Base-by-base conservation (phyloP, 2,329 filamentous ascomycete species). In the Hypoxylon sp. region DNA sequence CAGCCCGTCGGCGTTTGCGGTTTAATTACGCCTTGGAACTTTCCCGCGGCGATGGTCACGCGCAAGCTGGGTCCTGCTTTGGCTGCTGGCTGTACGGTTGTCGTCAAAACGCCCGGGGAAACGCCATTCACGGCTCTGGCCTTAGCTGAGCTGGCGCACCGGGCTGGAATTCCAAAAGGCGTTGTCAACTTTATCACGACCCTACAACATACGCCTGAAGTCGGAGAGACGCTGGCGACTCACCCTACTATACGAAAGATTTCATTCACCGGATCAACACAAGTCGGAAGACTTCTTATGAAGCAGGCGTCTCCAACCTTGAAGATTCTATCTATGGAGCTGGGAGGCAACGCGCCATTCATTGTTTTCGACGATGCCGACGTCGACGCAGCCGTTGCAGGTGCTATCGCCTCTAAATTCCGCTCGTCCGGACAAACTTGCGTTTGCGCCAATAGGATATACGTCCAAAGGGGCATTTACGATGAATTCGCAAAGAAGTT, bases 341-440 rank as follows among this genome's bases (percentile, higher is more conserved):
- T 98, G 1, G 95, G 95, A 58, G 96, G 95, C 50, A 98, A 98
- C 78, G 92, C 95, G 0, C 95, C 95, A 1, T 97, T 97, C 77
- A 97, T 98, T 71, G 93, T 98, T 32, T 98, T 98, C 75, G 94
- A 98, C 75, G 95, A 98, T 75, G 92, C 95, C 19, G 93, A 98
- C 76, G 81, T 98, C 19, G 94, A 97, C 63, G 82, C 84, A 3
- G 96, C 96, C 2, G 93, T 98, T 0, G 82, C 88, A 0, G 95
- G 94, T 25, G 94, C 94, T 50, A 87, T 98, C 57, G 83, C 90
- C 23, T 94, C 88, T 74, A 99, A 98, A 79, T 98, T 98, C 88
- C 91, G 96, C 58, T 93, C 91, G 37, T 96, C 93, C 0, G 96
- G 96, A 34, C 96, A 99, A 84, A 98, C 96, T 0, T 99, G 96